These are phyloP conservation scores for Inosperma sp. DNA, from an alignment of 768 basidiomycete species.

Conservation along the genomic window DNA sequence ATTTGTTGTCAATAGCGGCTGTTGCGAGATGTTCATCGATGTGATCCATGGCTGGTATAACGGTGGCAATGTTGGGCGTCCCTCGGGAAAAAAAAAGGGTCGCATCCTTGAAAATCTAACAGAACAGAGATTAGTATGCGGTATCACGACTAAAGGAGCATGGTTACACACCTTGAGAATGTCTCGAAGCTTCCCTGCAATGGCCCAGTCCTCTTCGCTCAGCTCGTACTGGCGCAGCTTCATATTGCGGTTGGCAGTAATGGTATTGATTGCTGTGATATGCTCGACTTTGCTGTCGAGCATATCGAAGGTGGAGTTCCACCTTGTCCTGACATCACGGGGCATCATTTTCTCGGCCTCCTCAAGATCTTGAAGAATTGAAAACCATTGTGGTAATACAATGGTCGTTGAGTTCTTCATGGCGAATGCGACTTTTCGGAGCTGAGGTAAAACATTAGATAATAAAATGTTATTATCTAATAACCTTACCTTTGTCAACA, in stretches of 20 bases:
- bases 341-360: conserved; percentile 26
- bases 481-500: conserved; percentile 31
- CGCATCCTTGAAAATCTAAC: conserved; percentile 32
- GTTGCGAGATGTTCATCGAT: too few relatives aligned
- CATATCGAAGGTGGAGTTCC: conserved; percentile 40
- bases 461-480: conserved; percentile 9
- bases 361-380: conserved; percentile 9
- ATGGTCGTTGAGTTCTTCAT: too few relatives aligned
- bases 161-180: conserved; percentile 27
- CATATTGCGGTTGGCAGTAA: conserved; percentile 19
- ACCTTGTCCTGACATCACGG: conserved; percentile 37
- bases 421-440: conserved; percentile 19
- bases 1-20: conserved; percentile 6
- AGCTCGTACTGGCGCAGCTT: conserved; percentile 25
- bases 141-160: background rate
- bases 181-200: conserved; percentile 28
- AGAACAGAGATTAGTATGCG: background rate
- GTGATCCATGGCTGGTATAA: conserved; percentile 36
- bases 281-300: conserved; percentile 28
- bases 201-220: conserved; percentile 29
- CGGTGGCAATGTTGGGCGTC: conserved; percentile 24
- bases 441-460: conserved; percentile 10
- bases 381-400: conserved; percentile 17
- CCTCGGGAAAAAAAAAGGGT: conserved; percentile 29
- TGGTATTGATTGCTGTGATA: conserved; percentile 21